Percentiles rank a stretch among this genome's conserved stretches.
Conservation (phyloP, 2,329 filamentous ascomycete genomes). For the Coleophoma crateriformis region DNA sequence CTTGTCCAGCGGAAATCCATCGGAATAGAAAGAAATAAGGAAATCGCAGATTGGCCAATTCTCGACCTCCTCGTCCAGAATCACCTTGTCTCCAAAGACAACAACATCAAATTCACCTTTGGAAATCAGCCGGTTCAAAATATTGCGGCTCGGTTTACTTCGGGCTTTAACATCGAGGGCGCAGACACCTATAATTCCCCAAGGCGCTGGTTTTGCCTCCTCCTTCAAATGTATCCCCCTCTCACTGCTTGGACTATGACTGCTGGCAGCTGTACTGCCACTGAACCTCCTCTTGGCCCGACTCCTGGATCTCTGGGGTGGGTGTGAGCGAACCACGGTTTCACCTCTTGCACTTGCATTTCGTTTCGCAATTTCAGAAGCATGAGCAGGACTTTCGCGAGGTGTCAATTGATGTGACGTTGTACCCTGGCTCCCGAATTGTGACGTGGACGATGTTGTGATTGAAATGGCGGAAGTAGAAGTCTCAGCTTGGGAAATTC, state of each 20-base stretch:
- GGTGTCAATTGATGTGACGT: slow-evolving; percentile 40
- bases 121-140: slow-evolving; percentile 84
- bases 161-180: slow-evolving; percentile 92
- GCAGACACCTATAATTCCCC: slow-evolving; percentile 81
- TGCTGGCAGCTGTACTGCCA: slow-evolving; percentile 75
- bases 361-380: slow-evolving; percentile 24
- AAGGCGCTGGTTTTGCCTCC: slow-evolving; percentile 56
- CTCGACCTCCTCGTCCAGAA: slow-evolving; percentile 91
- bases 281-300: slow-evolving; percentile 71
- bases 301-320: slow-evolving; percentile 57
- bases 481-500: slow-evolving; percentile 39
- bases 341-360: slow-evolving; percentile 24
- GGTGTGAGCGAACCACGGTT: slow-evolving; percentile 28
- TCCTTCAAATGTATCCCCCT: slow-evolving; percentile 46
- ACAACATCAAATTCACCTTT: slow-evolving; percentile 94
- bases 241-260: slow-evolving; percentile 73
- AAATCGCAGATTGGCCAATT: slow-evolving; percentile 95
- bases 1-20: slow-evolving; percentile 94
- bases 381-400: slow-evolving; percentile 21
- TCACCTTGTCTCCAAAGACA: slow-evolving; percentile 98
- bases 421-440: slow-evolving; percentile 34
- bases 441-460: slow-evolving; percentile 42
- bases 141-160: slow-evolving; percentile 95
- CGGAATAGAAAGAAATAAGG: slow-evolving; percentile 95
- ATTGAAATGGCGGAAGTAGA: slow-evolving; percentile 46